Conservation (phyloP, 2,329 filamentous ascomycete species). For the Cytospora mali region DNA sequence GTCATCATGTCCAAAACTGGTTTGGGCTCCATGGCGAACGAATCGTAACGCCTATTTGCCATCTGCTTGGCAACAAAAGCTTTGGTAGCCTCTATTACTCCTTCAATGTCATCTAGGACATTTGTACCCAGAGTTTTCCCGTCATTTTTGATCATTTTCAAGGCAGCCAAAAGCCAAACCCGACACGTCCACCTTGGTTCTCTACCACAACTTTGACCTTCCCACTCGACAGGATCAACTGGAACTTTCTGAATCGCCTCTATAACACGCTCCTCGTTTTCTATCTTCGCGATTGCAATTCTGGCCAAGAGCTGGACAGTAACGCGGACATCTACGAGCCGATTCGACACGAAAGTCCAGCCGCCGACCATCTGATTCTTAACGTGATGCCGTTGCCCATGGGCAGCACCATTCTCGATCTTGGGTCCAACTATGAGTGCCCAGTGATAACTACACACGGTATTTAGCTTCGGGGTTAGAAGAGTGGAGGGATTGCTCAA, state of each 20-base stretch:
- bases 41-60: background rate
- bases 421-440: slow-evolving; percentile 4
- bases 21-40: slow-evolving; percentile 4
- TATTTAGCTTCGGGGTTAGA: background rate
- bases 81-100: slow-evolving; percentile 3
- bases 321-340: background rate
- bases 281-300: background rate
- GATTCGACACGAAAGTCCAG: background rate
- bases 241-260: background rate
- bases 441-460: background rate
- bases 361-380: background rate
- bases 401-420: background rate
- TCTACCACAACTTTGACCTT: background rate
- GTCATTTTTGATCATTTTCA: background rate
- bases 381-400: slow-evolving; percentile 6
- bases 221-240: slow-evolving; percentile 4
- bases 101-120: slow-evolving; percentile 2
- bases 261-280: slow-evolving; percentile 2
- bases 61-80: slow-evolving; percentile 3
- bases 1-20: slow-evolving; percentile 1
- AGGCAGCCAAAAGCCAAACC: background rate
- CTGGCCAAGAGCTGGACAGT: background rate
- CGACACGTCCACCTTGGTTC: slow-evolving; percentile 14
- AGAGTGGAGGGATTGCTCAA: no score
- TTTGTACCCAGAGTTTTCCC: background rate